These are phyloP conservation scores for Diplodia intermedia DNA, from an alignment of 2,329 filamentous ascomycete species.

Conservation along the genomic window DNA sequence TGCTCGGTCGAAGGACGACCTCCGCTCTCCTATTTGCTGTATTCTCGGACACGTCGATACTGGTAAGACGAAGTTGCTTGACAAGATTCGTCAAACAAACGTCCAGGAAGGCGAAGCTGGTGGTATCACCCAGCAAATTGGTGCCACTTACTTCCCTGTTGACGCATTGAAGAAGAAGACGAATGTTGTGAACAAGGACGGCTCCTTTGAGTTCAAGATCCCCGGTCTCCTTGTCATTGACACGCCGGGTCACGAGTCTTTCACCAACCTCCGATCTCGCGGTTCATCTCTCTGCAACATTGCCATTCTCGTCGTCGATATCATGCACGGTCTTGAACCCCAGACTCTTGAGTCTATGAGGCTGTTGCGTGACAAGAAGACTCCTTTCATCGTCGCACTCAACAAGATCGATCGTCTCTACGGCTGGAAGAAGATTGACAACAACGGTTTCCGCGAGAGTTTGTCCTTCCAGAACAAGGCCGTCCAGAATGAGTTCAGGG, in stretches of 20 bases:
- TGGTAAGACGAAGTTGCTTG: slow-evolving; percentile 97
- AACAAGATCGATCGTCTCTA: slow-evolving; percentile 99
- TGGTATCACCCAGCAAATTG: slow-evolving; percentile 99
- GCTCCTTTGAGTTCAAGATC: slow-evolving; percentile 93
- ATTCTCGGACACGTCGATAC: slow-evolving; percentile 99
- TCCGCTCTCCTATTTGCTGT: slow-evolving; percentile 98
- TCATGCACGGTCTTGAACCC: slow-evolving; percentile 98
- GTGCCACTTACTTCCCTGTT: slow-evolving; percentile 98
- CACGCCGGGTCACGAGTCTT: slow-evolving; percentile 99
- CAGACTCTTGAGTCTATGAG: slow-evolving; percentile 98
- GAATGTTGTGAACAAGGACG: slow-evolving; percentile 88
- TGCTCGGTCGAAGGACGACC: slow-evolving; percentile 88
- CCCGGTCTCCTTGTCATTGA: slow-evolving; percentile 96
- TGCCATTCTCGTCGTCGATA: slow-evolving; percentile 97
- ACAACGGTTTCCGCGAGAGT: slow-evolving; percentile 97
- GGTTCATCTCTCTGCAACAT: slow-evolving; percentile 99
- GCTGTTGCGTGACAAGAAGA: slow-evolving; percentile 88
- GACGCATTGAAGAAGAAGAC: slow-evolving; percentile 94
- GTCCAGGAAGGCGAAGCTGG: slow-evolving; percentile 99
- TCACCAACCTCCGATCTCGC: slow-evolving; percentile 95
- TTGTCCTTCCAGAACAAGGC: slow-evolving; percentile 88
- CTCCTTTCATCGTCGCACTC: slow-evolving; percentile 96
- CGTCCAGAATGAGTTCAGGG: slow-evolving; percentile 92
- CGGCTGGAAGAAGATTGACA: slow-evolving; percentile 97
- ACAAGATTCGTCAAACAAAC: slow-evolving; percentile 98